Conservation (phyloP, 1,284 basidiomycete genomes). For the Sanguinoderma infundibulare region DNA sequence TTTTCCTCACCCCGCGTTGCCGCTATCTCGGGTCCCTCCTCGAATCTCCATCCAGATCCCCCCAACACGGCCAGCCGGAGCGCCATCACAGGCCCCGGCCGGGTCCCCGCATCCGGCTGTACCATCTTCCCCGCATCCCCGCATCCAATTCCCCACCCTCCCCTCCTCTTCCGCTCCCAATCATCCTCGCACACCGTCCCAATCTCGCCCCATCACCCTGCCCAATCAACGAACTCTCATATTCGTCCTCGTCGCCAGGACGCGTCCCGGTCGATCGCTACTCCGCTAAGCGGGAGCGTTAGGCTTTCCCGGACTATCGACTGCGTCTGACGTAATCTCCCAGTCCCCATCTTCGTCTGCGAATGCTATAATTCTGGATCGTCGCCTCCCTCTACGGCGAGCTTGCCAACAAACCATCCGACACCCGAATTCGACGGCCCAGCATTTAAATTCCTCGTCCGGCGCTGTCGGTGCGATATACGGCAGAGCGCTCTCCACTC, state of each 20-base stretch:
- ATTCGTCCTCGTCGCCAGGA: not conserved
- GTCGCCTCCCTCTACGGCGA: constrained; percentile 15
- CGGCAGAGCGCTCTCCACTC: not conserved
- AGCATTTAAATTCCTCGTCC: not conserved
- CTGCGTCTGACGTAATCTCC: constrained; percentile 23
- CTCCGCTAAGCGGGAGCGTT: not conserved
- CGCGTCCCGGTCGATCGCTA: not conserved
- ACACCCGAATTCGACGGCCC: too few species aligned
- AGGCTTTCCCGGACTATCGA: constrained; percentile 9
- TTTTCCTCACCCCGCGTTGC: constrained; percentile 23
- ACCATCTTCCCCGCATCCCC: constrained; percentile 19
- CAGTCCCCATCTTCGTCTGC: constrained; percentile 7
- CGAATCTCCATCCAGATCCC: constrained; percentile 9
- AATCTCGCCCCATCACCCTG: not conserved
- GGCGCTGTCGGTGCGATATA: not conserved
- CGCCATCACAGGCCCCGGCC: constrained; percentile 23
- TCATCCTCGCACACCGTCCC: not conserved
- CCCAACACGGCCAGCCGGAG: constrained; percentile 18
- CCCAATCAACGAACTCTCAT: not conserved
- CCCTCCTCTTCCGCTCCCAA: not conserved
- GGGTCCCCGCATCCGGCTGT: constrained; percentile 23
- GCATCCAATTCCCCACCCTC: constrained; percentile 9
- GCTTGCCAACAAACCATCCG: not conserved
- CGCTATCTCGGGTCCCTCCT: constrained; percentile 8
- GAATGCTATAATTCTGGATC: constrained; percentile 14